phyloP scores from a whole-genome alignment of 2,329 filamentous ascomycete genomes.

The Xylaria sp. region DNA sequence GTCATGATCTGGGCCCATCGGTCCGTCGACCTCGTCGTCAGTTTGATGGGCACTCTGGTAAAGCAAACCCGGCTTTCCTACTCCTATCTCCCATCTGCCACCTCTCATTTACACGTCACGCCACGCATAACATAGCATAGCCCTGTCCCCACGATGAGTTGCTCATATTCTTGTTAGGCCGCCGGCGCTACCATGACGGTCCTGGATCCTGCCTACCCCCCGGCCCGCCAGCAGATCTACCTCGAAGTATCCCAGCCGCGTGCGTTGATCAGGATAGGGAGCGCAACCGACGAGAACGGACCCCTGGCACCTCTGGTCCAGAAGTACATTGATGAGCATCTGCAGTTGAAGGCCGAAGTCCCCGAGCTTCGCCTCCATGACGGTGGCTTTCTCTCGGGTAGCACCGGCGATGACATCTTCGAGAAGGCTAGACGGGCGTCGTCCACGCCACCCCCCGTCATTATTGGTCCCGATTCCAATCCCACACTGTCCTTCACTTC shows the following conservation, averaged over 20 bases:
- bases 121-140: no score
- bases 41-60: constrained; percentile 67
- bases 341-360: constrained; percentile 67
- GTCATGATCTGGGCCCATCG: constrained; percentile 90
- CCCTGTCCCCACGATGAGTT: not conserved
- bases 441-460: constrained; percentile 55
- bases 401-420: constrained; percentile 60
- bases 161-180: constrained; percentile 10
- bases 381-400: constrained; percentile 54
- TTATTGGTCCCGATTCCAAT: constrained; percentile 80
- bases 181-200: constrained; percentile 60
- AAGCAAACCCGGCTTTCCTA: constrained; percentile 16
- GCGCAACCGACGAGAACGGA: constrained; percentile 65
- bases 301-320: constrained; percentile 44
- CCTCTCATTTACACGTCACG: no score
- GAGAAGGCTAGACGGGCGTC: constrained; percentile 38
- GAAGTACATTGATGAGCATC: constrained; percentile 65
- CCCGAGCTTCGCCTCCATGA: constrained; percentile 68
- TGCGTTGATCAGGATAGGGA: constrained; percentile 67
- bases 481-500: constrained; percentile 71
- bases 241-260: constrained; percentile 73
- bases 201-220: constrained; percentile 78
- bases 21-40: constrained; percentile 60
- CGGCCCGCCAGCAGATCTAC: constrained; percentile 74
- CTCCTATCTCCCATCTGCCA: constrained; percentile 16